Conservation (phyloP, 2,329 filamentous ascomycete genomes). For the Aureobasidium sp. region DNA sequence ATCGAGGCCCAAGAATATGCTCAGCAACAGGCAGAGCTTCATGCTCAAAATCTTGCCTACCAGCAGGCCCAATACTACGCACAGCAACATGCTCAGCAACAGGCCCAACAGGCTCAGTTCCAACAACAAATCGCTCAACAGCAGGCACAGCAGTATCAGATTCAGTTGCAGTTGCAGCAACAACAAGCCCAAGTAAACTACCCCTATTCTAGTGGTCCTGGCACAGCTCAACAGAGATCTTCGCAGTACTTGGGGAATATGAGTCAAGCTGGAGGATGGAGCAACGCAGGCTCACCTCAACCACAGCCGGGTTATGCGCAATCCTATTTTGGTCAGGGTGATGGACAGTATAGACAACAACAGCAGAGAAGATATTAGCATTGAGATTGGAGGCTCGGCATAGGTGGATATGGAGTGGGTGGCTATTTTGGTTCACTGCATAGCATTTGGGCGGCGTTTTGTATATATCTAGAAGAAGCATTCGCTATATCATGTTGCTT, state of each 20-base stretch:
- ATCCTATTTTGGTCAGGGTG: constrained; percentile 1
- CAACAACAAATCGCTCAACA: constrained; percentile 19
- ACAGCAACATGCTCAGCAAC: constrained; percentile 14
- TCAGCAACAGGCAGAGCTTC: constrained; percentile 19
- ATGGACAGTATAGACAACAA: not conserved
- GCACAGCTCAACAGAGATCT: constrained; percentile 10
- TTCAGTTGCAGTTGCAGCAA: constrained; percentile 15
- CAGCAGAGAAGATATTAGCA: not conserved
- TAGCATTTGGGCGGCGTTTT: not conserved
- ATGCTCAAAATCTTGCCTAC: constrained; percentile 14
- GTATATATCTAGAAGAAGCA: not conserved
- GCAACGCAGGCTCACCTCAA: constrained; percentile 5
- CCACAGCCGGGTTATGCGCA: constrained; percentile 10
- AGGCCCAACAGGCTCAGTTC: constrained; percentile 28
- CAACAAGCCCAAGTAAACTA: constrained; percentile 5
- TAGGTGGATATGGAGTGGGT: not conserved
- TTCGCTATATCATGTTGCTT: not conserved
- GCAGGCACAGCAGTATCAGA: constrained; percentile 18
- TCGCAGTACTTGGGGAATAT: constrained; percentile 11
- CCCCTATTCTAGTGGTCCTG: constrained; percentile 2
- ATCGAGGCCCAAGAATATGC: constrained; percentile 29
- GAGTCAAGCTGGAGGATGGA: not conserved
- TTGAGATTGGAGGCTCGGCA: not conserved
- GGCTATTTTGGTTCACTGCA: not conserved
- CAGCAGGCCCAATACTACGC: constrained; percentile 22